Evolutionary conservation across 345 rosid genomes (phyloP), one percentile per base, ranked within the genome.

Genomic region (Stellera chamaejasme): DNA sequence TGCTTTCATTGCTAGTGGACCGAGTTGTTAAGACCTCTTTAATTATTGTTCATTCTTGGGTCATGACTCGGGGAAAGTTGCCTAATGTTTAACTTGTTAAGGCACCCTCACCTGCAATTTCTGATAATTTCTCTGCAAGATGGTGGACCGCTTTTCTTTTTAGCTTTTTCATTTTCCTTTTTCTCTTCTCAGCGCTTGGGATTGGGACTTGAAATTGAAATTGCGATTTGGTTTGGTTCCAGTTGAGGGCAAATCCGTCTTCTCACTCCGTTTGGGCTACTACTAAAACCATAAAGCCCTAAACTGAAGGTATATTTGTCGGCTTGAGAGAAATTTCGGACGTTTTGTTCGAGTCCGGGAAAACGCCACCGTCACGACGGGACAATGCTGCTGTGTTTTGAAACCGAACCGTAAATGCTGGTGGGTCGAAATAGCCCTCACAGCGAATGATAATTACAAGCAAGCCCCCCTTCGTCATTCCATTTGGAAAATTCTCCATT

Each of bases 221-320:
- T 19, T 19, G 23, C 1, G 23, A 1, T 19, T 19, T 19, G 23
- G 23, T 19, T 19, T 19, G 23, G 23, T 19, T 19, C 23, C 11
- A 10, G 15, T 0, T 2, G 15, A 32, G 42, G 66, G 63, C 43
- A 55, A 56, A 51, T 52, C 6, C 32, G 71, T 59, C 56, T n/a
- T 27, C 10, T 43, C 27, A 45, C 48, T 32, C 26, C 19, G 55
- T 44, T 45, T 45, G 6, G 44, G 43, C 63, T 55, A 52, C 59
- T 11, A 12, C n/a, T n/a, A 19, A 19, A 19, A 0, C 23, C 23
- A 19, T 23, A 12, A 13, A 13, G 4, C 41, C 64, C 59, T n/a
- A 39, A 58, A 45, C 45, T 25, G 42, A 64, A 62, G 64, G 74
- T 47, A 67, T 70, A 27, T 63, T 63, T 73, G 74, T 74, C 66